Base-by-base conservation (phyloP, 2,329 filamentous ascomycete genomes). In the Hymenoscyphus salicellus region DNA sequence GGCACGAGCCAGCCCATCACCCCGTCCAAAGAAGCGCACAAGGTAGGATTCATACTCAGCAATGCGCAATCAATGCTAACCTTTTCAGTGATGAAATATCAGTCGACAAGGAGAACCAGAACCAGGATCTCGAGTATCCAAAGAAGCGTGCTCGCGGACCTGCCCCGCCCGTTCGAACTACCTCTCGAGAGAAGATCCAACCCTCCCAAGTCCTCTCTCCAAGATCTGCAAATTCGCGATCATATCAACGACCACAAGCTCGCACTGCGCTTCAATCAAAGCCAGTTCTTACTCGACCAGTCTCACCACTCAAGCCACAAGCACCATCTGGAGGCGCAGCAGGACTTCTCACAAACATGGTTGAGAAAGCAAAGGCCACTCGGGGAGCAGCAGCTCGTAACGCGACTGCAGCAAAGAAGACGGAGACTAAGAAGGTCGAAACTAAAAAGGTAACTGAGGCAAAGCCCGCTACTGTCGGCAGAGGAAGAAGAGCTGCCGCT, bases 41-140 rank as follows among this genome's bases (percentile, higher is more conserved):
- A 86, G 83, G 85, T 86, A 78, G 69, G 79, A 73, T 63, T 55
- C 66, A 67, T 57, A 68, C 57, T 66, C 56, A 23, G 65, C 30
- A 61, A 62, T 68, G 65, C 62, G 49, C 36, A 58, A n/a, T 38
- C 8, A 10, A 11, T 64, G 55, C 74, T 75, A 70, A 74, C 58
- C 55, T 38, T 23, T 60, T 0, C 66, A 93, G 90, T 75, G 83
- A 86, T 70, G 85, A 88, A 64, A 84, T 89, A 52, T 83, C 83
- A 63, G 82, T 82, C 32, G 89, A 94, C 78, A 95, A 96, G 77
- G 92, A 96, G 75, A 95, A 96, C 77, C 92, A 96, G 75, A 96
- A 95, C 73, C 85, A 86, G 58, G 78, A 78, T 66, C 78, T 80
- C 66, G 84, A 89, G 26, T 88, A 88, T 69, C 86, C 89, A 2